Conservation (phyloP, 495 filamentous ascomycete species). For the Pyrenula massariospora region DNA sequence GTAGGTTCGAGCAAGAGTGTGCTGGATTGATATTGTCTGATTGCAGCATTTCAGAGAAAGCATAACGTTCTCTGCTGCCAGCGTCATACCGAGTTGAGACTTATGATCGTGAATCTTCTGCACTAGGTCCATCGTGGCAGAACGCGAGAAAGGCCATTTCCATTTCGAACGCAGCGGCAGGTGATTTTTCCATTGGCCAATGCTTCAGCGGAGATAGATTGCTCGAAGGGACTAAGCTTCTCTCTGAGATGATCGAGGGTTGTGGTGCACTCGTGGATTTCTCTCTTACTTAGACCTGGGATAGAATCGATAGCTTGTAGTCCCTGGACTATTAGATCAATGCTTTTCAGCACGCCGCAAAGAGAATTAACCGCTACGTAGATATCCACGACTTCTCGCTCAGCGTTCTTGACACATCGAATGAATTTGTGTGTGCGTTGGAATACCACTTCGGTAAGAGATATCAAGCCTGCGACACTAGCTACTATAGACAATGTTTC, state of each 20-base stretch:
- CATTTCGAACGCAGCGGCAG: too few relatives aligned
- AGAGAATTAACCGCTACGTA: slow-evolving; percentile 10
- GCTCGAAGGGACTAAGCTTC: too few relatives aligned
- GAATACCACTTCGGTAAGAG: slow-evolving; percentile 19
- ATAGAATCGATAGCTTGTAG: too few relatives aligned
- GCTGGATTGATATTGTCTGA: not conserved
- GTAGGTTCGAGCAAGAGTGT: not conserved
- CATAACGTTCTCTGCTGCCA: not conserved
- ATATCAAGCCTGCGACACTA: slow-evolving; percentile 22
- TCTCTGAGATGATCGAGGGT: too few relatives aligned
- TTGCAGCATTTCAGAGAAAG: not conserved
- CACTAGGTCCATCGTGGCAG: slow-evolving; percentile 14
- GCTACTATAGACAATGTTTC: slow-evolving; percentile 22
- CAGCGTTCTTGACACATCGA: slow-evolving; percentile 15
- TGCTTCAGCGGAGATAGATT: too few relatives aligned
- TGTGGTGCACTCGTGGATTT: too few relatives aligned
- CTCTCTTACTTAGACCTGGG: too few relatives aligned
- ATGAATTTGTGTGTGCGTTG: slow-evolving; percentile 15
- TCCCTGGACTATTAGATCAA: slow-evolving; percentile 11
- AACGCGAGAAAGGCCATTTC: slow-evolving; percentile 12
- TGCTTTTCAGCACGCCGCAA: slow-evolving; percentile 16
- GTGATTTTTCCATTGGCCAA: too few relatives aligned
- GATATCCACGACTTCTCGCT: slow-evolving; percentile 8
- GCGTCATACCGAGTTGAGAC: slow-evolving; percentile 5
- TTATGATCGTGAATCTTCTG: slow-evolving; percentile 17